phyloP scores from a whole-genome alignment of 78 protist genomes.

The Trichosphaerium sp. region DNA sequence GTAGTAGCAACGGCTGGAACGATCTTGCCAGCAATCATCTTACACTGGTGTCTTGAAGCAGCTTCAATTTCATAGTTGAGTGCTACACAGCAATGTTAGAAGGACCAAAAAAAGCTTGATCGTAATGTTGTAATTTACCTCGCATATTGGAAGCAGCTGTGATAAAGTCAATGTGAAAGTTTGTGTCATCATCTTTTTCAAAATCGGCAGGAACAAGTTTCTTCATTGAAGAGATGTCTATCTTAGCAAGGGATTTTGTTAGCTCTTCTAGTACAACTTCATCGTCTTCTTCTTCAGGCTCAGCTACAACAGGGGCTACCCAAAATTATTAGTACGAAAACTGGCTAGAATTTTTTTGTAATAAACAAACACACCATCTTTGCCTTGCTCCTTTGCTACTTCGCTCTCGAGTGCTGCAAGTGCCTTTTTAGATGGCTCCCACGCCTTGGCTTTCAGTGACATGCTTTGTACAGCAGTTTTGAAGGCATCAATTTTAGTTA shows the following conservation, averaged over 20 bases:
- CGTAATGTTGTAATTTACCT: conserved; percentile 64
- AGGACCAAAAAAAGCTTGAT: too few relatives aligned
- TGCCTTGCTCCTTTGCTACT: too few relatives aligned
- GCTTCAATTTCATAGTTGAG: conserved; percentile 47
- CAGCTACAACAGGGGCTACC: not conserved
- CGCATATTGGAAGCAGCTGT: conserved; percentile 48
- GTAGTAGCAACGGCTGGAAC: conserved; percentile 99
- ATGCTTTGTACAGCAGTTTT: not conserved
- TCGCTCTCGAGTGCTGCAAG: not conserved
- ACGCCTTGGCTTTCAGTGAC: not conserved
- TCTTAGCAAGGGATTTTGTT: too few relatives aligned
- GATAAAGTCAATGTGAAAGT: conserved; percentile 61
- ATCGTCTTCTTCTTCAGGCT: conserved; percentile 4
- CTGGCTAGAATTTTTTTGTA: too few relatives aligned
- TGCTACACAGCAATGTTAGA: too few relatives aligned
- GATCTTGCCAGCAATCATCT: conserved; percentile 93
- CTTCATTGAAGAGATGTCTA: too few relatives aligned
- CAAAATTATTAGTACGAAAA: too few relatives aligned
- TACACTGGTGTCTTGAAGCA: conserved; percentile 37
- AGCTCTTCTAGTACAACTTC: not conserved
- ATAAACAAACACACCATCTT: too few relatives aligned
- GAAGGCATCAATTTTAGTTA: not conserved
- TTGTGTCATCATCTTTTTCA: conserved; percentile 54
- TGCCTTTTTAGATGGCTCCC: not conserved
- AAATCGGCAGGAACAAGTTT: conserved; percentile 15